These are phyloP conservation scores for Gymnopus androsaceus DNA, from an alignment of 1,284 basidiomycete species.

Conservation along the genomic window DNA sequence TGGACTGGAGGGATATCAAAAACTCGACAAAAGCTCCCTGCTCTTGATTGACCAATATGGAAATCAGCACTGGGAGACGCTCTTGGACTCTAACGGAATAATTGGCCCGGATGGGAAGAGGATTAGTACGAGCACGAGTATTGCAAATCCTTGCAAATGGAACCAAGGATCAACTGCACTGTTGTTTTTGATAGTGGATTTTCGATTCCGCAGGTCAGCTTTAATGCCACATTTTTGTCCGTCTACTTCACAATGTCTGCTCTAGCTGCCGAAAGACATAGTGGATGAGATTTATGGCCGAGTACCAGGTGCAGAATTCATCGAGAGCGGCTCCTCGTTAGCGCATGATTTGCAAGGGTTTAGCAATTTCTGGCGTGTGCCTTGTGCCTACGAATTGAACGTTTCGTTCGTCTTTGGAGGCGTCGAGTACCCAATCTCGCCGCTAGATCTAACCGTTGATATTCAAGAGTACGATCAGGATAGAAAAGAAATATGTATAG, in stretches of 20 bases:
- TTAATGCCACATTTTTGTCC: not conserved
- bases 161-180: constrained; percentile 8
- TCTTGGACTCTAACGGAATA: constrained; percentile 12
- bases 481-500: too few relatives aligned
- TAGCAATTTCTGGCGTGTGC: constrained; percentile 4
- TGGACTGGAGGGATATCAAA: not conserved
- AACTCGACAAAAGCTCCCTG: constrained; percentile 1
- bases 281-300: constrained; percentile 8
- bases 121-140: constrained; percentile 5
- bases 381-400: constrained; percentile 11
- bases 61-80: constrained; percentile 11
- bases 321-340: not conserved
- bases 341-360: too few relatives aligned
- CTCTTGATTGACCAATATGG: not conserved
- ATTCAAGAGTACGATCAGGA: too few relatives aligned
- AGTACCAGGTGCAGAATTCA: constrained; percentile 11
- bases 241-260: not conserved
- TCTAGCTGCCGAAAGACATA: not conserved
- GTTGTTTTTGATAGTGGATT: constrained; percentile 13
- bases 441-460: constrained; percentile 8
- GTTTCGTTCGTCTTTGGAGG: constrained; percentile 7
- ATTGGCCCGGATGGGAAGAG: constrained; percentile 11
- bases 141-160: constrained; percentile 2
- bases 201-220: constrained; percentile 7
- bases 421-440: constrained; percentile 9